Evolutionary conservation across 2,329 filamentous ascomycete species (phyloP).

Genomic region (Aspergillus bombycis): DNA sequence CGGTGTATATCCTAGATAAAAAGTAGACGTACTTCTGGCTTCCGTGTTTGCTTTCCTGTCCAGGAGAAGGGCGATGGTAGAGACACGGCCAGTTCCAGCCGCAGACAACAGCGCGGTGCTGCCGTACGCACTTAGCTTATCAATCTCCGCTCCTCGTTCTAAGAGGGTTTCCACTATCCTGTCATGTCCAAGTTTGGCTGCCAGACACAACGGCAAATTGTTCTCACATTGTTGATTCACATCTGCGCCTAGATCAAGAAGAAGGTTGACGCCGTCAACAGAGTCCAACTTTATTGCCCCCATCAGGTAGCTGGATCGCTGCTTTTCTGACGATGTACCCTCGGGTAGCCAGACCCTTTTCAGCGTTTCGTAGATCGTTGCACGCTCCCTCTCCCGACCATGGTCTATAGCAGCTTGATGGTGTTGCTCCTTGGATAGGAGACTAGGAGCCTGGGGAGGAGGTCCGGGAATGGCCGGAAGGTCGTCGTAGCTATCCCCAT

Average conservation of each 20-base stretch:
- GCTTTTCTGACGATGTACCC: background rate
- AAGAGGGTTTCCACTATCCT: background rate
- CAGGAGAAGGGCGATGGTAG: background rate
- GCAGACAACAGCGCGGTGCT: conserved; percentile 2
- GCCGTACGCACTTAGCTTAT: background rate
- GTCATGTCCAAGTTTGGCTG: background rate
- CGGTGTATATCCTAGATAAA: background rate
- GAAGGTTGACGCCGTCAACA: background rate
- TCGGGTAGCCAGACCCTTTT: background rate
- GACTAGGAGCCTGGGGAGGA: background rate
- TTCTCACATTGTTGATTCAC: background rate
- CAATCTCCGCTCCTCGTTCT: background rate
- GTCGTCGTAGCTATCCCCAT: background rate
- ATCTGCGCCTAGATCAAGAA: background rate
- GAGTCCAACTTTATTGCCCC: background rate
- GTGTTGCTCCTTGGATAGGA: background rate
- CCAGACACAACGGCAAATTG: background rate
- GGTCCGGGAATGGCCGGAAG: background rate
- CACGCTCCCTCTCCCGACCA: background rate
- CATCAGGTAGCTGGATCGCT: background rate
- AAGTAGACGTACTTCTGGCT: background rate
- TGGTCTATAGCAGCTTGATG: background rate
- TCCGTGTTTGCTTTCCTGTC: background rate
- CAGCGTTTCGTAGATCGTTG: background rate
- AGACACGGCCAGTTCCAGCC: background rate